phyloP scores from a whole-genome alignment of 345 rosid species.

The Raphanus raphanistrum region DNA sequence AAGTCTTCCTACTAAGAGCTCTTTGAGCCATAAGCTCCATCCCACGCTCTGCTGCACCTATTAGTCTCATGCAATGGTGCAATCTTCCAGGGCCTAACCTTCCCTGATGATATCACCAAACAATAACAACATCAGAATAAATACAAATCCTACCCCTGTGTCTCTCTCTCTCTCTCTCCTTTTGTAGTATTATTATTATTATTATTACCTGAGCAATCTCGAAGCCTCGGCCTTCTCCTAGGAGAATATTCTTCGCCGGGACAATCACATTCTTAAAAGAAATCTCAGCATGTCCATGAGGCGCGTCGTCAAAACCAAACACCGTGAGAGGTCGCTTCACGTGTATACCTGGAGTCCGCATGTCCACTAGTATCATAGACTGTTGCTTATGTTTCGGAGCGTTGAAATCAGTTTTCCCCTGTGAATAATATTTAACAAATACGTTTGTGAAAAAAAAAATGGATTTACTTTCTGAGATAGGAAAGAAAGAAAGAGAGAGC shows the following conservation, averaged over 20 bases:
- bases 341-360: conserved; percentile 65
- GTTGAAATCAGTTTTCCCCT: conserved; percentile 90
- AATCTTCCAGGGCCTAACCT: conserved; percentile 98
- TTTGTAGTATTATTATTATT: background rate
- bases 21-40: conserved; percentile 89
- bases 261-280: conserved; percentile 72
- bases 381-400: conserved; percentile 90
- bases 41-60: conserved; percentile 98
- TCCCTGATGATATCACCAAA: conserved; percentile 56
- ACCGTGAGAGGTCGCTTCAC: conserved; percentile 83
- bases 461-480: background rate
- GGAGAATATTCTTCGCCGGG: conserved; percentile 78
- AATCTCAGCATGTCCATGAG: conserved; percentile 98
- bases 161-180: background rate
- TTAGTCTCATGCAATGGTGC: conserved; percentile 97
- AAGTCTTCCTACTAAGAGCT: conserved; percentile 55
- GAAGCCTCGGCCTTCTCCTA: conserved; percentile 97
- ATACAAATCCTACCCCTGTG: background rate
- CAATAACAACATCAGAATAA: background rate
- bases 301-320: conserved; percentile 96
- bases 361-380: conserved; percentile 93
- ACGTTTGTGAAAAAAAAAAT: background rate
- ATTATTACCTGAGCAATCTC: conserved; percentile 93
- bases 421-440: conserved; percentile 7
- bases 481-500: background rate